phyloP scores from a whole-genome alignment of 2,329 filamentous ascomycete genomes.

The Xylaria polymorpha region DNA sequence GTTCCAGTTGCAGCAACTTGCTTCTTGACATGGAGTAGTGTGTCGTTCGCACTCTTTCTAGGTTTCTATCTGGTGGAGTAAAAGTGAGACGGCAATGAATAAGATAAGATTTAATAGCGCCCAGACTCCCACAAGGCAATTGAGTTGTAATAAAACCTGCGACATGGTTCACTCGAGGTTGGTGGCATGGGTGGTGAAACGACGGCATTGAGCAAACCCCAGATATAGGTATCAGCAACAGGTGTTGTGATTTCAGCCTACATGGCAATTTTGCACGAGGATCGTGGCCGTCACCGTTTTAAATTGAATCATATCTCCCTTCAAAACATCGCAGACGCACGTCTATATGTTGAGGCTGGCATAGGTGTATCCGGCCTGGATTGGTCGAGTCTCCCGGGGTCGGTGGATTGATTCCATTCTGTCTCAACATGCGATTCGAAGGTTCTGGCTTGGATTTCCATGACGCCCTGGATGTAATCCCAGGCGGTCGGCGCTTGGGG shows the following conservation, averaged over 20 bases:
- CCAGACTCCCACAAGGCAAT: too few relatives aligned
- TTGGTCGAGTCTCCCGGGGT: too few relatives aligned
- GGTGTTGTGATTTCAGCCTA: neutral
- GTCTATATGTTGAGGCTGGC: neutral
- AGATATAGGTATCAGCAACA: neutral
- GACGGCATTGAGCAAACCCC: neutral
- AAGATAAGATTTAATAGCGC: too few relatives aligned
- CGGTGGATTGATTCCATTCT: slow-evolving; percentile 44
- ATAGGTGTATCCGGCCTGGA: neutral
- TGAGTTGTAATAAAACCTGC: neutral
- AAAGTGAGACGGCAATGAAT: neutral
- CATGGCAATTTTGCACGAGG: neutral
- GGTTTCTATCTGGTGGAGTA: neutral
- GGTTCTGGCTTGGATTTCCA: slow-evolving; percentile 42
- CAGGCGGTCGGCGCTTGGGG: slow-evolving; percentile 39
- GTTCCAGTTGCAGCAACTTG: neutral
- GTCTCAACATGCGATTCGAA: slow-evolving; percentile 36
- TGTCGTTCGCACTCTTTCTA: neutral
- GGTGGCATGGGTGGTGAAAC: neutral
- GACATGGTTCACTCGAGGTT: neutral
- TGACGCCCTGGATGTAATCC: slow-evolving; percentile 42
- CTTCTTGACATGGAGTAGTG: neutral
- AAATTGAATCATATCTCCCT: neutral
- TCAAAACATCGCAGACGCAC: slow-evolving; percentile 17
- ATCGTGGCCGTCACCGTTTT: neutral